phyloP scores from a whole-genome alignment of 345 rosid species.

The Lepidium aucheri region DNA sequence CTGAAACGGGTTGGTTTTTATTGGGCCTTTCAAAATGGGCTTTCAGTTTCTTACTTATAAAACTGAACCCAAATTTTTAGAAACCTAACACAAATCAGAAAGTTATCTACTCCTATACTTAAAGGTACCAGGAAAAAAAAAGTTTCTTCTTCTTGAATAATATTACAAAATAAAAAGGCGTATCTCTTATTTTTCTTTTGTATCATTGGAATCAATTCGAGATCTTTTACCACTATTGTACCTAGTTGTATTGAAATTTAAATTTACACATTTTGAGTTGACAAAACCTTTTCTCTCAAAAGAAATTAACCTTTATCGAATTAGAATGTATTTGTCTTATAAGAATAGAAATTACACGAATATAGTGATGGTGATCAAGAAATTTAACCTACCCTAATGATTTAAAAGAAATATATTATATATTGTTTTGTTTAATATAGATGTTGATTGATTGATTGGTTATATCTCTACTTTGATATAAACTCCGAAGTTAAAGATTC shows the following conservation, averaged over 20 bases:
- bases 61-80: not conserved
- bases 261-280: not conserved
- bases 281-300: not conserved
- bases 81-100: not conserved
- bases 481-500: slow-evolving; percentile 13
- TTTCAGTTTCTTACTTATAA: not conserved
- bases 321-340: not conserved
- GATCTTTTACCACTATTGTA: not conserved
- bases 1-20: not conserved
- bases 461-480: not conserved
- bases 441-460: slow-evolving; percentile 5
- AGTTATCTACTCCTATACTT: not conserved
- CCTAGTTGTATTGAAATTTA: not conserved
- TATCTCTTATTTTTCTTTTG: not conserved
- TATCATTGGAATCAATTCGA: not conserved
- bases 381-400: not conserved
- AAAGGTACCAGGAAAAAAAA: too few relatives aligned
- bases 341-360: not conserved
- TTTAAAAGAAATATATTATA: not conserved
- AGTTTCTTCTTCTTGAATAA: not conserved
- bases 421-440: not conserved
- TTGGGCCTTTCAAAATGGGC: not conserved
- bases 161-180: not conserved
- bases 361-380: not conserved
- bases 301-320: not conserved